A percentile compares a stretch with the other conserved stretches of the same genome.
Evolutionary conservation across 2,329 filamentous ascomycete species (phyloP).

Genomic region (Paecilomyces niveus): DNA sequence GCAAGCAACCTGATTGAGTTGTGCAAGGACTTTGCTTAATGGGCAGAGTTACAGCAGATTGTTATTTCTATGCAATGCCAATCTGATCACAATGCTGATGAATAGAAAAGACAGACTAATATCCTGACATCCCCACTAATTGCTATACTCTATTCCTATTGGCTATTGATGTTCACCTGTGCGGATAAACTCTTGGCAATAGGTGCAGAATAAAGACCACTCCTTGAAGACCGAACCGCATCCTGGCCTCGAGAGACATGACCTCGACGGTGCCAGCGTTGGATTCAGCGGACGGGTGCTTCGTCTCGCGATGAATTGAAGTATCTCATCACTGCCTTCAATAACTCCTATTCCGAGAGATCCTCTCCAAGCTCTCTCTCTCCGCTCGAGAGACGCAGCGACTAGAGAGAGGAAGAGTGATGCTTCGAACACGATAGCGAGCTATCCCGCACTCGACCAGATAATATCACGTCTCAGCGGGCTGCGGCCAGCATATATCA

Average conservation of each 20-base stretch:
- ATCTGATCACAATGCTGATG: too few relatives aligned
- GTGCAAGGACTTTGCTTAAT: too few relatives aligned
- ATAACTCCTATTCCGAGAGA: not conserved
- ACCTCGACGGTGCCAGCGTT: not conserved
- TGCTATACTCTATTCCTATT: not conserved
- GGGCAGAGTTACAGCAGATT: too few relatives aligned
- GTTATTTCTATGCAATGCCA: too few relatives aligned
- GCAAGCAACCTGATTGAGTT: too few relatives aligned
- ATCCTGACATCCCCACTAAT: not conserved
- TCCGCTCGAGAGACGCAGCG: not conserved
- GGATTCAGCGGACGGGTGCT: not conserved
- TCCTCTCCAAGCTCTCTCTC: not conserved
- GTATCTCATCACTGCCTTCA: not conserved
- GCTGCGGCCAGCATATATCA: not conserved
- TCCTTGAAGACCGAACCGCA: not conserved
- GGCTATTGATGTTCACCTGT: not conserved
- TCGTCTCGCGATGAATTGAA: not conserved
- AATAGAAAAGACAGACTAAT: too few relatives aligned
- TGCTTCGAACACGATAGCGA: not conserved
- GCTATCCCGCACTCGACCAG: not conserved
- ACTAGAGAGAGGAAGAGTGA: not conserved
- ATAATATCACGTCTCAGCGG: not conserved
- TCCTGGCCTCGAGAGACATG: not conserved
- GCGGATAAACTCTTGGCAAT: not conserved
- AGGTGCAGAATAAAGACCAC: not conserved